phyloP scores from a whole-genome alignment of 352 stramenopile genomes.

The Phytopythium sindhum region DNA sequence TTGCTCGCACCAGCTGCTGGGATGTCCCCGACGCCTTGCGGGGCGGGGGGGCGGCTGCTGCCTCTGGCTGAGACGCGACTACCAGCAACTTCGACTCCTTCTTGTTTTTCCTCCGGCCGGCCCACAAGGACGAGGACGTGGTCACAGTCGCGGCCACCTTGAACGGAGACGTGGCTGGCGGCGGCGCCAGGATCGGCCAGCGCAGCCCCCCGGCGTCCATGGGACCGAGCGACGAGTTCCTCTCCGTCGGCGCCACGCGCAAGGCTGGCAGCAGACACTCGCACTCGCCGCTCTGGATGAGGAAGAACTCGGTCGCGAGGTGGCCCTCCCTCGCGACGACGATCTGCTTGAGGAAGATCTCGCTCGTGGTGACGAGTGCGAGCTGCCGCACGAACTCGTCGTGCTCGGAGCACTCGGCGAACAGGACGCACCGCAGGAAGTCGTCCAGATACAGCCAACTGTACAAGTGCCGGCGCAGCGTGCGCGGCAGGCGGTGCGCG shows the following conservation, averaged over 20 bases:
- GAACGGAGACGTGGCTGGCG: neutral
- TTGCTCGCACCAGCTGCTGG: neutral
- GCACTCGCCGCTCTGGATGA: conserved; percentile 55
- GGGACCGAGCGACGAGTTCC: neutral
- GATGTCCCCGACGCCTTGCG: neutral
- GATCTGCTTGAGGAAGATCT: conserved; percentile 60
- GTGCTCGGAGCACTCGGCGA: conserved; percentile 12
- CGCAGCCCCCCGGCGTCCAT: neutral
- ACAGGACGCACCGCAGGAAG: conserved; percentile 29
- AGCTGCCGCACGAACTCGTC: conserved; percentile 31
- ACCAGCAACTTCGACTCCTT: neutral
- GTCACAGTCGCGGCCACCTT: neutral
- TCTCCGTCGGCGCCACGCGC: neutral
- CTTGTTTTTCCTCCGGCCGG: neutral
- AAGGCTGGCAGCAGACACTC: conserved; percentile 38
- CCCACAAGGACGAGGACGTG: neutral
- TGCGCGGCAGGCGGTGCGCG: conserved; percentile 40
- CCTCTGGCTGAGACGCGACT: neutral
- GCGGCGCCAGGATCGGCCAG: neutral
- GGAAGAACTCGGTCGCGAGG: conserved; percentile 50
- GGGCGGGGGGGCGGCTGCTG: too few species aligned
- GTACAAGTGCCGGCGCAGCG: conserved; percentile 30
- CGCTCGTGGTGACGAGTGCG: conserved; percentile 31
- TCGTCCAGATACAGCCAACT: conserved; percentile 34
- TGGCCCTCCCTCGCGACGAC: conserved; percentile 54